Evolutionary conservation across 208 protist genomes (phyloP).

Genomic region (Trypanosoma melophagium): DNA sequence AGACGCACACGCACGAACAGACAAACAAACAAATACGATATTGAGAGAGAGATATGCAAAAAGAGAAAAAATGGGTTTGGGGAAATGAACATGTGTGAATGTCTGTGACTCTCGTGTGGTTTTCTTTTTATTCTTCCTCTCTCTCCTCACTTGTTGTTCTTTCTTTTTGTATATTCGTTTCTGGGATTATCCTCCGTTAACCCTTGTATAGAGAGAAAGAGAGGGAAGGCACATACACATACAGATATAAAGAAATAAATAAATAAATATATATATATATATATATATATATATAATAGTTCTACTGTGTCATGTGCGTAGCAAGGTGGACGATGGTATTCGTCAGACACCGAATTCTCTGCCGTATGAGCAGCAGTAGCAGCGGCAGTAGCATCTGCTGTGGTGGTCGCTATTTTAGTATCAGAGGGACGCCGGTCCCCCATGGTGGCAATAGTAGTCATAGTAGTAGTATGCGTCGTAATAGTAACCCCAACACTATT

Average conservation of each 20-base stretch:
- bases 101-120: no score
- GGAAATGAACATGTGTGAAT: no score
- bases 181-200: neutral
- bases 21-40: no score
- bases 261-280: slow-evolving; percentile 12
- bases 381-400: neutral
- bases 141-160: no score
- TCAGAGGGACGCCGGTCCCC: neutral
- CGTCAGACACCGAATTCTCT: neutral
- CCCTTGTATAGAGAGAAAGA: neutral
- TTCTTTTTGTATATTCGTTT: neutral
- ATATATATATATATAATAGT: slow-evolving; percentile 17
- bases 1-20: no score
- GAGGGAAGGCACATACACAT: neutral
- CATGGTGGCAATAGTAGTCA: neutral
- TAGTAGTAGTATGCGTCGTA: neutral
- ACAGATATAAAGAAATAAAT: slow-evolving; percentile 26
- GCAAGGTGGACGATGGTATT: neutral
- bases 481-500: neutral
- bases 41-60: no score
- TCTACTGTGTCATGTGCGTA: neutral
- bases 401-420: neutral
- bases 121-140: no score
- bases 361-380: neutral
- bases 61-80: no score